These are phyloP conservation scores for Mallotus nudiflorus DNA, from an alignment of 345 rosid genomes.

Conservation along the genomic window DNA sequence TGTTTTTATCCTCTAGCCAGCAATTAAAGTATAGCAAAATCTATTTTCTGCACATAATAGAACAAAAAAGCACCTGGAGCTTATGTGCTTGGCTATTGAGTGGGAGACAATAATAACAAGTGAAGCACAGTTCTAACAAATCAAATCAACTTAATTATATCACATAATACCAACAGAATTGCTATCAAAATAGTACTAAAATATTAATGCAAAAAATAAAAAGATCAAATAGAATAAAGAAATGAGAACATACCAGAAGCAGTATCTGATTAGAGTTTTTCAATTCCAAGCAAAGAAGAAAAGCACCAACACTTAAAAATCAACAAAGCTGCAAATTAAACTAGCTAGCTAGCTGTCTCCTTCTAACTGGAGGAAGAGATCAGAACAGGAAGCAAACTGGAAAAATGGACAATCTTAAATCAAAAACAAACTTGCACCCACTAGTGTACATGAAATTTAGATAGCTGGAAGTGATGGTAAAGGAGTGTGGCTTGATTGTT, in stretches of 20 bases:
- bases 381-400: too few species aligned
- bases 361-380: not conserved
- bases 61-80: conserved; percentile 20
- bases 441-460: conserved; percentile 13
- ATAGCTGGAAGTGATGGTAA: too few species aligned
- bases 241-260: conserved; percentile 26
- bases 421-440: conserved; percentile 12
- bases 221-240: not conserved
- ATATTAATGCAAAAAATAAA: not conserved
- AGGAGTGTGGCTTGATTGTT: conserved; percentile 20
- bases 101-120: conserved; percentile 35
- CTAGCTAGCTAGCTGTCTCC: too few species aligned
- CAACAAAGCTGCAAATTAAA: conserved; percentile 21
- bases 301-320: conserved; percentile 12
- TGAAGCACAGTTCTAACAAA: conserved; percentile 31
- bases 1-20: conserved; percentile 7
- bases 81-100: conserved; percentile 24
- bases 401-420: conserved; percentile 10
- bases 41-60: conserved; percentile 8
- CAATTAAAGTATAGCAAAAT: conserved; percentile 8
- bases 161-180: conserved; percentile 17
- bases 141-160: conserved; percentile 29
- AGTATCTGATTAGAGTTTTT: not conserved
- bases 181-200: not conserved
- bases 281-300: conserved; percentile 18